These are phyloP conservation scores for Globisporangium emineosum DNA, from an alignment of 352 stramenopile species.

Conservation along the genomic window DNA sequence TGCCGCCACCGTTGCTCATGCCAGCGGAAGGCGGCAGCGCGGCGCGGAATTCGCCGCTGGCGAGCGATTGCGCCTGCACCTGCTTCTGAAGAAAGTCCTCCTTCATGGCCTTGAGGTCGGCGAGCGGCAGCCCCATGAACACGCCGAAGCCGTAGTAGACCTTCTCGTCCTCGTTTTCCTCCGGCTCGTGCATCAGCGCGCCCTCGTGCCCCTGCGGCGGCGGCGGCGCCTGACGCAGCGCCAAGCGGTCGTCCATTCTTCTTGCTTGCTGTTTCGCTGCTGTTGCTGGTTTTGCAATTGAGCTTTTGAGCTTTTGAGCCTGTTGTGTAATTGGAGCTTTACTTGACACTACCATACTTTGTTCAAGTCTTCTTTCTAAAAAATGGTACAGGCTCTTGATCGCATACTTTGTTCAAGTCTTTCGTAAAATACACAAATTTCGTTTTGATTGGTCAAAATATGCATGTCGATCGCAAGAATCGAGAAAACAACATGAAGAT, in stretches of 20 bases:
- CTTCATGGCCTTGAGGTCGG: constrained; percentile 84
- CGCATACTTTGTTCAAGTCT: too few species aligned
- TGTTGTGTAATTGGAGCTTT: too few species aligned
- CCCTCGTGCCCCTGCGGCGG: not conserved
- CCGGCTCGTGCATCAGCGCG: constrained; percentile 25
- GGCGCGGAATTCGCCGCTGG: constrained; percentile 17
- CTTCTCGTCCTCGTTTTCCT: constrained; percentile 78
- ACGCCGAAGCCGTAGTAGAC: constrained; percentile 89
- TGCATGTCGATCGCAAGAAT: too few species aligned
- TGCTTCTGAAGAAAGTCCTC: constrained; percentile 74
- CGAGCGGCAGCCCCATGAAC: constrained; percentile 83
- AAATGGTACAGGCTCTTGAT: too few species aligned
- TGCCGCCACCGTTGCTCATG: not conserved
- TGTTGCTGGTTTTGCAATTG: too few species aligned
- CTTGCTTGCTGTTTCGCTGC: not conserved
- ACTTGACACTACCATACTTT: too few species aligned
- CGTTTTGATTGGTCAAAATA: too few species aligned
- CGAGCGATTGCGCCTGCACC: constrained; percentile 29
- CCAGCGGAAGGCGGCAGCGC: constrained; percentile 7
- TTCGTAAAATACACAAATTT: too few species aligned
- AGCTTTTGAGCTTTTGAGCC: too few species aligned
- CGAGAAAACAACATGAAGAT: too few species aligned
- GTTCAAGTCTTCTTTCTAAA: too few species aligned
- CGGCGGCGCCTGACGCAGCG: constrained; percentile 6
- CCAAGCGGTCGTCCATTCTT: constrained; percentile 22